Conservation (phyloP, 257 asterid genomes). For the Solanum etuberosum region DNA sequence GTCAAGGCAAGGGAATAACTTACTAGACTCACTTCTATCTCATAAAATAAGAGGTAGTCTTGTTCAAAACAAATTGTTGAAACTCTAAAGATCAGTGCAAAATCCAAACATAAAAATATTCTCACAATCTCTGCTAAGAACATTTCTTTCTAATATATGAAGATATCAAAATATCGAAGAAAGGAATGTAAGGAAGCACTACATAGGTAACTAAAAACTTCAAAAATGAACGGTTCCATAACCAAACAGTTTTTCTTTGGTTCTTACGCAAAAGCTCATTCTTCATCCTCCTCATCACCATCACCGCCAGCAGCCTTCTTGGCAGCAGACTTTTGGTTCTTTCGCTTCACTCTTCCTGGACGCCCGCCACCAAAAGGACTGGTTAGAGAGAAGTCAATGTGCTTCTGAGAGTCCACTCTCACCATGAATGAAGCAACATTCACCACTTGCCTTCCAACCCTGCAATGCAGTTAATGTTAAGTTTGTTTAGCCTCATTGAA, state of each 20-base stretch:
- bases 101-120: background rate
- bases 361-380: slow-evolving; percentile 56
- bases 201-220: background rate
- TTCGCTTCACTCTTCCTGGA: slow-evolving; percentile 53
- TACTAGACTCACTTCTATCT: background rate
- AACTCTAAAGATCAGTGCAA: background rate
- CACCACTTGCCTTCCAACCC: slow-evolving; percentile 52
- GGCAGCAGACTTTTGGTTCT: slow-evolving; percentile 42
- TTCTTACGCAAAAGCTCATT: background rate
- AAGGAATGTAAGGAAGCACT: background rate
- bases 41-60: background rate
- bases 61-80: background rate
- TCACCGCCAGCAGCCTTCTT: slow-evolving; percentile 49
- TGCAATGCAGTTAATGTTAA: background rate
- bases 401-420: slow-evolving; percentile 42
- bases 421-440: slow-evolving; percentile 47
- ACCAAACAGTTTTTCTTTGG: background rate
- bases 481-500: background rate
- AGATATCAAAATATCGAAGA: background rate
- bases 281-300: slow-evolving; percentile 44
- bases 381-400: slow-evolving; percentile 42
- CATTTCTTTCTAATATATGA: background rate
- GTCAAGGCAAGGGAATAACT: background rate
- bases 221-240: background rate
- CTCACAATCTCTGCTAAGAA: background rate